These are phyloP conservation scores for Penicillium flavigenum DNA, from an alignment of 495 filamentous ascomycete species.

Conservation along the genomic window DNA sequence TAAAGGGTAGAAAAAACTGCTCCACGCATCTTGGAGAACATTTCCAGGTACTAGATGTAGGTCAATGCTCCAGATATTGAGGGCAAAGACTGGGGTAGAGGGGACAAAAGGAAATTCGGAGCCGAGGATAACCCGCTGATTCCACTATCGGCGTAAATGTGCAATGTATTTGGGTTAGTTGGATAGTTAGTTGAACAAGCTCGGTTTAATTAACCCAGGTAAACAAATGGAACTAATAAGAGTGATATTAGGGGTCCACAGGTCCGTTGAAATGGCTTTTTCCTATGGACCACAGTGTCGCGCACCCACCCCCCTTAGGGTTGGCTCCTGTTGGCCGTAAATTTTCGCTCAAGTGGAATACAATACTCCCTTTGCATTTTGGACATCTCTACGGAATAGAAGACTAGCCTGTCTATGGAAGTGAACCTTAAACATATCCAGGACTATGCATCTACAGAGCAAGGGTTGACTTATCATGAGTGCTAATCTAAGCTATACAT, in stretches of 20 bases:
- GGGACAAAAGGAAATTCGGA: neutral
- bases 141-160: neutral
- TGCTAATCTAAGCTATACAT: neutral
- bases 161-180: neutral
- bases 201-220: neutral
- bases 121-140: neutral
- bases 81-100: neutral
- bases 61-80: neutral
- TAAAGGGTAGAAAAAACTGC: neutral
- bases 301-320: neutral
- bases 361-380: neutral
- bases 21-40: neutral
- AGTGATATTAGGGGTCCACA: neutral
- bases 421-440: neutral
- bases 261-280: neutral
- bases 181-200: neutral
- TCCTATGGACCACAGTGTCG: too few species aligned
- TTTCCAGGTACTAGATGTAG: neutral
- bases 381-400: neutral
- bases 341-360: neutral
- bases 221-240: neutral
- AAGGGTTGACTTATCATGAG: neutral
- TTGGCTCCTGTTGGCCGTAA: neutral
- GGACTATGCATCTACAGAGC: neutral
- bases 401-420: neutral